Conservation (phyloP, 495 filamentous ascomycete genomes). For the Podospora bellae-mahoneyi region DNA sequence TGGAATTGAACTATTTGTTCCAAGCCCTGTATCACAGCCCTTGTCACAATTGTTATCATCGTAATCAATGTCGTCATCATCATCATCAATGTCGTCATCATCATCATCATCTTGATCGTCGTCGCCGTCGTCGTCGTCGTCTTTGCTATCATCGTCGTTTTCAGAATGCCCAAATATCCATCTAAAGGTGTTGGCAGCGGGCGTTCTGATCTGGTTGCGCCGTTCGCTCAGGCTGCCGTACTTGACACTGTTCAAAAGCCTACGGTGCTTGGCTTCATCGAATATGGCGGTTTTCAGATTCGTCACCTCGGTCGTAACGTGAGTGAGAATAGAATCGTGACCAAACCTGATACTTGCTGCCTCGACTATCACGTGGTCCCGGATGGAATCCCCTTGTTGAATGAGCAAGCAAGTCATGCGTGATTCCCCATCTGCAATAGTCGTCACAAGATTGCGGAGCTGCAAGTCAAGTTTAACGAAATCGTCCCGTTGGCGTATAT, state of each 20-base stretch:
- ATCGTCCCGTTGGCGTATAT: background rate
- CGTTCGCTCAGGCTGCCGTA: constrained; percentile 14
- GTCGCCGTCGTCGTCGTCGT: no score
- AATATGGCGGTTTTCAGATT: background rate
- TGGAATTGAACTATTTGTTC: no score
- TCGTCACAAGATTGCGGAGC: background rate
- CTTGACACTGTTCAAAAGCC: constrained; percentile 13
- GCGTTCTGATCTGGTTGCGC: background rate
- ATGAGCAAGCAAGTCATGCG: background rate
- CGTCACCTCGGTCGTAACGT: background rate
- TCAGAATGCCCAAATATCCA: background rate
- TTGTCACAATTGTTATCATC: no score
- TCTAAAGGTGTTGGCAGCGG: background rate
- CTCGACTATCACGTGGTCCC: no score
- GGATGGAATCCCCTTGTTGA: background rate
- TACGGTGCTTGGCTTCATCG: background rate
- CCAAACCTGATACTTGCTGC: no score
- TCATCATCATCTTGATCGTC: background rate
- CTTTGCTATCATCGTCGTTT: background rate
- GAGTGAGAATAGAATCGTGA: no score
- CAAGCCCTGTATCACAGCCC: no score
- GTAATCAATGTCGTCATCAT: no score
- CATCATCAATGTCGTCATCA: background rate
- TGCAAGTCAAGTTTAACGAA: background rate
- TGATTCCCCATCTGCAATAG: background rate